Evolutionary conservation across 2,329 filamentous ascomycete species (phyloP).

Genomic region (Amylocarpus encephaloides): DNA sequence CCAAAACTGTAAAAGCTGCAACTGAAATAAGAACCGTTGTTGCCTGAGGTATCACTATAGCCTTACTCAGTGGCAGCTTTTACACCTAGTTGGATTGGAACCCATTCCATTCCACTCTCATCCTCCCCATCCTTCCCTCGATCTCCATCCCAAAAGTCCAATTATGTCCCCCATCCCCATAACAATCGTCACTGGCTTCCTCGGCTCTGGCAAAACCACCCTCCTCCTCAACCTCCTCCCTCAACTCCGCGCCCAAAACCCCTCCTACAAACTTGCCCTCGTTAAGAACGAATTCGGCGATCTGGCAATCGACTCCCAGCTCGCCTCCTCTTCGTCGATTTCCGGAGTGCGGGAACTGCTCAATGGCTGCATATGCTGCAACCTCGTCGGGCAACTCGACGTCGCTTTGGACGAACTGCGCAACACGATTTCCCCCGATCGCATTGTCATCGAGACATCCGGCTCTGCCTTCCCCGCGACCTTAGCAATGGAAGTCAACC

Average conservation of each 20-base stretch:
- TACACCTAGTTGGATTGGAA: no score
- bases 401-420: constrained; percentile 73
- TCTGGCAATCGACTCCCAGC: constrained; percentile 84
- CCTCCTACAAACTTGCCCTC: constrained; percentile 78
- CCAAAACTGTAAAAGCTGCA: no score
- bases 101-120: no score
- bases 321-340: constrained; percentile 76
- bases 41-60: no score
- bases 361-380: constrained; percentile 98
- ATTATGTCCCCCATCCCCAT: constrained; percentile 70
- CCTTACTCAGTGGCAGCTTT: no score
- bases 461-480: constrained; percentile 60
- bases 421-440: constrained; percentile 54
- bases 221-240: constrained; percentile 90
- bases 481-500: constrained; percentile 65
- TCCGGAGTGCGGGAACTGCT: constrained; percentile 88
- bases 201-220: constrained; percentile 94
- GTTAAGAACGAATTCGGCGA: constrained; percentile 99
- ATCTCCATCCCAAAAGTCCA: neutral
- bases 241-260: constrained; percentile 70
- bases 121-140: neutral
- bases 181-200: constrained; percentile 92
- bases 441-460: constrained; percentile 90
- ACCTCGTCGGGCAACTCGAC: constrained; percentile 85
- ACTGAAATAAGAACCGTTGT: no score